Base-by-base conservation (phyloP, 257 asterid genomes). In the Linderniella brevidens region DNA sequence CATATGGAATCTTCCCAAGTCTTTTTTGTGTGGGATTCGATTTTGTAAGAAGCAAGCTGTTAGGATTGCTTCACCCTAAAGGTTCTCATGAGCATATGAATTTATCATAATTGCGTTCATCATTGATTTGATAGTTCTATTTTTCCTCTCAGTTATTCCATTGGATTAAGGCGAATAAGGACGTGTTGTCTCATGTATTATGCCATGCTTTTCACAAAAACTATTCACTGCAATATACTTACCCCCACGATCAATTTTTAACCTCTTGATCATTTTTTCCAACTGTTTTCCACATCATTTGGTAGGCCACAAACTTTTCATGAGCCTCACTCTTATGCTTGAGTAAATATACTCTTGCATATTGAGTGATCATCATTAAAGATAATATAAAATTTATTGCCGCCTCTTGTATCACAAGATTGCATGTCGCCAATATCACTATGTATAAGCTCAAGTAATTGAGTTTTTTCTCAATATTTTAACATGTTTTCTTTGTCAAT, bases 141-240 rank as follows among this genome's bases (percentile, higher is more conserved):
- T 49, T 13, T 32, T 49, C 14, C 54, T n/a, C 13, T 49, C 42
- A 13, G 3, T 14, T 1, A 49, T 20, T 5, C 42, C 54, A 32
- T 49, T 49, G 0, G 19, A 32, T 32, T 49, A 13, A 4, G 41
- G 54, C 15, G 54, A 49, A 9, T 49, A 49, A 49, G 54, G 54
- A n/a, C 41, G 17, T 1, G 19, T 49, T 5, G 19, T 14, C 35
- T 19, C 4, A 49, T 49, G 52, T 10, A 48, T 13, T 12, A 48
- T 48, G 4, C 52, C 37, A 18, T 48, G n/a, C 8, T 48, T 17
- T 7, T 1, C 18, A 12, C 42, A 49, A 32, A 18, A 49, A 5
- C 16, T n/a, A 8, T 32, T n/a, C 9, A 29, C 11, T 4, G 42
- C 5, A 2, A 19, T 13, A 45, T 45, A 48, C 35, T 12, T 42